A percentile compares a stretch with the other conserved stretches of the same genome.
These are phyloP conservation scores for Salix udensis DNA, from an alignment of 345 rosid species.

Conservation along the genomic window DNA sequence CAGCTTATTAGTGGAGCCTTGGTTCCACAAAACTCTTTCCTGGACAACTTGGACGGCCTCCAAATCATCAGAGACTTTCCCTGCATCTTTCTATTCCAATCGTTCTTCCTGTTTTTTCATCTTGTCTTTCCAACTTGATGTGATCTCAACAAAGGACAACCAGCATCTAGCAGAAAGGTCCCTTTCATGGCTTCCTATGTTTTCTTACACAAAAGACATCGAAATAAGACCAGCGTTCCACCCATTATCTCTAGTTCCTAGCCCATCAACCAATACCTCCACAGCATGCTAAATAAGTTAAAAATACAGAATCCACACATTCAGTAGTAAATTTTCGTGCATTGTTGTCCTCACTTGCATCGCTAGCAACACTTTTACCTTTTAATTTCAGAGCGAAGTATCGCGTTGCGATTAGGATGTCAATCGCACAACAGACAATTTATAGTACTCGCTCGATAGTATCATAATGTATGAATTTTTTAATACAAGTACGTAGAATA, in stretches of 20 bases:
- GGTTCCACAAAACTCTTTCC: conserved; percentile 19
- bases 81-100: not conserved
- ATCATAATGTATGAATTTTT: too few species aligned
- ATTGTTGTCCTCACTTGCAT: too few species aligned
- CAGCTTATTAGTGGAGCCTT: conserved; percentile 15
- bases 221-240: conserved; percentile 1
- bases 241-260: not conserved
- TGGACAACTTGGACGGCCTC: conserved; percentile 24
- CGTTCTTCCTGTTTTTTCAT: conserved; percentile 2
- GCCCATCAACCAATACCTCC: not conserved
- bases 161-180: conserved; percentile 13
- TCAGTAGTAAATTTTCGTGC: too few species aligned
- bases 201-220: not conserved
- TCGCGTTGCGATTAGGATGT: not conserved
- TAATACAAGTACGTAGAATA: too few species aligned
- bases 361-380: not conserved
- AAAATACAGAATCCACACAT: not conserved
- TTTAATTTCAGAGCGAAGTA: not conserved
- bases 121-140: conserved; percentile 4
- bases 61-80: conserved; percentile 9
- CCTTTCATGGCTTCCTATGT: conserved; percentile 8
- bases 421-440: too few species aligned
- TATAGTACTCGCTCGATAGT: too few species aligned
- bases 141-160: conserved; percentile 10
- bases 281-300: not conserved